Percentiles rank a stretch among this genome's conserved stretches.
phyloP scores from a whole-genome alignment of 305 asterid species.

The Fraxinus sp. region DNA sequence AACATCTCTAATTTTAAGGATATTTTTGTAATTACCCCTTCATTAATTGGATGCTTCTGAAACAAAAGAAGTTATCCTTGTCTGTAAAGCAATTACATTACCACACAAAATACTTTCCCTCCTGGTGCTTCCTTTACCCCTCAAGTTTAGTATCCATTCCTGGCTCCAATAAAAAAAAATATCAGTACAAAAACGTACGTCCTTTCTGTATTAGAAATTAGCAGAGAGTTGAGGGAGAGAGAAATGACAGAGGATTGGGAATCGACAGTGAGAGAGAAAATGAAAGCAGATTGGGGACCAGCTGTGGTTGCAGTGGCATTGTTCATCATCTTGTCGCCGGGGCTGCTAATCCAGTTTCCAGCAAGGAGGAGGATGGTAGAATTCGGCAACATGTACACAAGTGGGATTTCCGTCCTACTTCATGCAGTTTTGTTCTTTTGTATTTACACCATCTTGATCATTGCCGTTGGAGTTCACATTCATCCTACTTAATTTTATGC shows the following conservation, averaged over 20 bases:
- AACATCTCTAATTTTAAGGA: too few species aligned
- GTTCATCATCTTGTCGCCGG: conserved; percentile 1
- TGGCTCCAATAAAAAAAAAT: conserved; percentile 49
- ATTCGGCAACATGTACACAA: neutral
- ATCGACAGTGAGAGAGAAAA: conserved; percentile 16
- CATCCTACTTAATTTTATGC: neutral
- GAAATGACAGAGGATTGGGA: conserved; percentile 21
- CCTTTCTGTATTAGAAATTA: neutral
- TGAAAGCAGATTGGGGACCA: conserved; percentile 10
- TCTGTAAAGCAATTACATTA: conserved; percentile 50
- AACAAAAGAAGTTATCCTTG: conserved; percentile 30
- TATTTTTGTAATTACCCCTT: too few species aligned
- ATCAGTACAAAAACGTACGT: conserved; percentile 22
- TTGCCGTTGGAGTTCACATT: conserved; percentile 26
- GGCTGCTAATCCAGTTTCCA: conserved; percentile 8
- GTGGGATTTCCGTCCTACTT: conserved; percentile 18
- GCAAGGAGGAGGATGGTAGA: neutral
- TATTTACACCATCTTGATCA: conserved; percentile 23
- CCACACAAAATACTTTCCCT: conserved; percentile 25
- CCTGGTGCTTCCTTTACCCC: conserved; percentile 27
- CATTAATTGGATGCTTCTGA: conserved; percentile 36
- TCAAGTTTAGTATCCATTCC: conserved; percentile 61
- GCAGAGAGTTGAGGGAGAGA: neutral
- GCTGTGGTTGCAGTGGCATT: neutral
- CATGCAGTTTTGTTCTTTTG: conserved; percentile 24